Evolutionary conservation across 225 moss, liverwort and hornwort species (phyloP).

Genomic region (Marchantia polymorpha): DNA sequence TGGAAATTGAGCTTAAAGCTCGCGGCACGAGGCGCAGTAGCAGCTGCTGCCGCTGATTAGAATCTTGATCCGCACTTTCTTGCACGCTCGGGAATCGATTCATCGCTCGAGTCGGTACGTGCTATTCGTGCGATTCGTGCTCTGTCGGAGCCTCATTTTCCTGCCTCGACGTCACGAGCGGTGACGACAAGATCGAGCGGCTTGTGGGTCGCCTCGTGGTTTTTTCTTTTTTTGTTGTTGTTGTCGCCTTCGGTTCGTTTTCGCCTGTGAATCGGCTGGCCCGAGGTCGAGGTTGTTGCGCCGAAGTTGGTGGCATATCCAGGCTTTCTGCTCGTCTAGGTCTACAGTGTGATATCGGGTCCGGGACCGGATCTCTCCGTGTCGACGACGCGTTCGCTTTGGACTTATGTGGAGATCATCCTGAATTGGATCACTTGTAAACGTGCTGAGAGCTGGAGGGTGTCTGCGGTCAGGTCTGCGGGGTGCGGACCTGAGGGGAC

Average conservation of each 20-base stretch:
- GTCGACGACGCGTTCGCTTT: background rate
- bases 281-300: background rate
- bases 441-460: background rate
- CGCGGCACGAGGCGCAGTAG: background rate
- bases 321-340: background rate
- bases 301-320: no score
- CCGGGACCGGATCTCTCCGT: background rate
- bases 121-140: no score
- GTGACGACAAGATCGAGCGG: no score
- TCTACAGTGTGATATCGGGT: background rate
- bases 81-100: no score
- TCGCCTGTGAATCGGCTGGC: background rate
- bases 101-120: no score
- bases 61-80: no score
- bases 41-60: no score
- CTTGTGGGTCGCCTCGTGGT: no score
- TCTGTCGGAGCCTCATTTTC: no score
- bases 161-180: no score
- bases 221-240: no score
- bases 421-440: background rate
- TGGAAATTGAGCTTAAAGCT: no score
- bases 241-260: background rate
- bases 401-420: background rate
- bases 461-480: background rate
- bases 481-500: background rate